Evolutionary conservation across 768 basidiomycete species (phyloP), one percentile per base, ranked within the genome.

Genomic region (Pisolithus marmoratus): DNA sequence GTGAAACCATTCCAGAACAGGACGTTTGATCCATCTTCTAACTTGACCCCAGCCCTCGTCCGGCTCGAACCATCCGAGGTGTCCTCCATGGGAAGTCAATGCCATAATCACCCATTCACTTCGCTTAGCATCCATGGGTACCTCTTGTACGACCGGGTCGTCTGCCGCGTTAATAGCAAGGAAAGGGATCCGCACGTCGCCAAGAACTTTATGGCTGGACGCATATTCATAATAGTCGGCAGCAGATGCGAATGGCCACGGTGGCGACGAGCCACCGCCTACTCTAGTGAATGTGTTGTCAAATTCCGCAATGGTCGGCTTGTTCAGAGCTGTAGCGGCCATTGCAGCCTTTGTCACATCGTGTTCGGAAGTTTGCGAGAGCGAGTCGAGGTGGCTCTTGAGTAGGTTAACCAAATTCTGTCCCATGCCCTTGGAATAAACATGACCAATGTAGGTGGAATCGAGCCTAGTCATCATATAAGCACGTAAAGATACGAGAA

Each of bases 341-440:
- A 71, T 63, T 11, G 81, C 67, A 9, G 78, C 76, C 57, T 79
- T 70, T 27, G 80, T 70, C 27, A 83, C 72, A 50, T 67, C 61
- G 43, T 79, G 78, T 23, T 79, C 73, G 38, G 82, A 74, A 60
- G 81, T 75, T 51, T 73, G 60, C 23, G 72, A 65, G n/a, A 88
- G 66, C 1, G 72, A 52, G 20, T 73, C 61, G 14, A 70, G 57
- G 56, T 90, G 82, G 46, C 74, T 72, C 59, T 70, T 74, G 51
- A 87, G 62, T 41, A 87, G 68, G 36, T 74, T 79, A 44, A 76
- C 69, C 17, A 93, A 72, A 63, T 93, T 94, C 54, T 72, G 72
- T 5, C 82, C 90, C 87, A 94, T 85, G 38, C 80, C 86, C 63
- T 76, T 83, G 12, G 87, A 87, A 63, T 93, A 94, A 43, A 91